Percentiles rank a stretch among this genome's conserved stretches.
Conservation (phyloP, 345 rosid species). For the Populus euphratica region DNA sequence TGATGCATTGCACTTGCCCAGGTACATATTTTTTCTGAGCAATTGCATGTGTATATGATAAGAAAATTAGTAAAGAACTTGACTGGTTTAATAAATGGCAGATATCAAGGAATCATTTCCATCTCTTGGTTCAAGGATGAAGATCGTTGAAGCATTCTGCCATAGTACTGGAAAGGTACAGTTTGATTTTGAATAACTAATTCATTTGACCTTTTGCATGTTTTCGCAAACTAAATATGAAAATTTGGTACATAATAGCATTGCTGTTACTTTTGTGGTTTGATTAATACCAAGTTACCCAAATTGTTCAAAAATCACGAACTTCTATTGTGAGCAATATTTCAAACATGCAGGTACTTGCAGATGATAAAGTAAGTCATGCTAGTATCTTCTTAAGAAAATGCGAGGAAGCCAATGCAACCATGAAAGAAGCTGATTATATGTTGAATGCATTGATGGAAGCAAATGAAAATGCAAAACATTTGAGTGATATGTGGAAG, state of each 20-base stretch:
- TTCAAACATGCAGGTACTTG: slow-evolving; percentile 37
- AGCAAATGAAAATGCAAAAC: slow-evolving; percentile 60
- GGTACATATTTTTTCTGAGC: slow-evolving; percentile 36
- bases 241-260: background rate
- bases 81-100: slow-evolving; percentile 28
- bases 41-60: slow-evolving; percentile 9
- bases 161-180: slow-evolving; percentile 36
- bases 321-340: slow-evolving; percentile 14
- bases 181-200: slow-evolving; percentile 10
- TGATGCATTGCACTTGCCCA: slow-evolving; percentile 22
- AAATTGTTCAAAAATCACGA: background rate
- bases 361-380: slow-evolving; percentile 37
- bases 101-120: slow-evolving; percentile 33
- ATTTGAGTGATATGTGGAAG: slow-evolving; percentile 46
- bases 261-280: background rate
- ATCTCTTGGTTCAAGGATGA: slow-evolving; percentile 35
- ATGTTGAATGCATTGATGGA: slow-evolving; percentile 58
- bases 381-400: slow-evolving; percentile 48
- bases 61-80: background rate
- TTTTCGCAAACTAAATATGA: background rate
- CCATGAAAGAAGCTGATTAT: slow-evolving; percentile 73
- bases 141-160: slow-evolving; percentile 30
- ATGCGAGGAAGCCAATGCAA: slow-evolving; percentile 63
- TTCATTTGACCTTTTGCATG: slow-evolving; percentile 1
- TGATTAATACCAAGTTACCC: background rate